A percentile compares a stretch with the other conserved stretches of the same genome.
Conservation (phyloP, 768 basidiomycete genomes). For the Tephrocybe sp. region DNA sequence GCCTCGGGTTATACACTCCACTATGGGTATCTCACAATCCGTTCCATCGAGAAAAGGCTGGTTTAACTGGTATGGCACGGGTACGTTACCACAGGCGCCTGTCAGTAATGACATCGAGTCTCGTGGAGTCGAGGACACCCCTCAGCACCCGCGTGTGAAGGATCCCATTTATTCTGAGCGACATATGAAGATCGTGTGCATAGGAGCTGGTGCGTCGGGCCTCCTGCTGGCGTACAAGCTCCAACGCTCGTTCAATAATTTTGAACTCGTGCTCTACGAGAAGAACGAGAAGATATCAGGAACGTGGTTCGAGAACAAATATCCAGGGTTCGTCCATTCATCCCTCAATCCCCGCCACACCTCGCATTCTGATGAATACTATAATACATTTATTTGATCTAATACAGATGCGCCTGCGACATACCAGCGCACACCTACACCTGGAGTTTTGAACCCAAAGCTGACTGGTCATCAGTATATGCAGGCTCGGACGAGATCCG, state of each 20-base stretch:
- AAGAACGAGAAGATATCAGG: slow-evolving; percentile 32
- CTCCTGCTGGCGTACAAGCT: slow-evolving; percentile 30
- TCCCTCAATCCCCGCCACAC: no score
- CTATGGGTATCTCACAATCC: neutral
- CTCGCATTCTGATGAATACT: neutral
- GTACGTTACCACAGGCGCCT: no score
- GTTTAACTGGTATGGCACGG: no score
- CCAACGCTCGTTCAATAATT: slow-evolving; percentile 33
- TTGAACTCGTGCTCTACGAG: slow-evolving; percentile 31
- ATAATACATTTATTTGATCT: neutral
- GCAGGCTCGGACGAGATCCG: slow-evolving; percentile 30
- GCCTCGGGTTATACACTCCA: neutral
- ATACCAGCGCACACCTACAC: slow-evolving; percentile 31
- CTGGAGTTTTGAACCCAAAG: slow-evolving; percentile 33
- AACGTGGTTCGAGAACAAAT: slow-evolving; percentile 36
- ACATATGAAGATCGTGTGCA: slow-evolving; percentile 28
- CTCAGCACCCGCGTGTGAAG: slow-evolving; percentile 8
- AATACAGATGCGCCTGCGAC: slow-evolving; percentile 31
- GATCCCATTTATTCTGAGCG: slow-evolving; percentile 29
- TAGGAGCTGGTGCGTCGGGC: slow-evolving; percentile 38
- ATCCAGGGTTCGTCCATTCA: slow-evolving; percentile 32
- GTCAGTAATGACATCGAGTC: neutral
- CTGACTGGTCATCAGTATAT: slow-evolving; percentile 32
- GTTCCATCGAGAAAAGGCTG: no score
- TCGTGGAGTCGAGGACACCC: neutral